phyloP scores from a whole-genome alignment of 306 rosid genomes.

The Crotalaria pallida region DNA sequence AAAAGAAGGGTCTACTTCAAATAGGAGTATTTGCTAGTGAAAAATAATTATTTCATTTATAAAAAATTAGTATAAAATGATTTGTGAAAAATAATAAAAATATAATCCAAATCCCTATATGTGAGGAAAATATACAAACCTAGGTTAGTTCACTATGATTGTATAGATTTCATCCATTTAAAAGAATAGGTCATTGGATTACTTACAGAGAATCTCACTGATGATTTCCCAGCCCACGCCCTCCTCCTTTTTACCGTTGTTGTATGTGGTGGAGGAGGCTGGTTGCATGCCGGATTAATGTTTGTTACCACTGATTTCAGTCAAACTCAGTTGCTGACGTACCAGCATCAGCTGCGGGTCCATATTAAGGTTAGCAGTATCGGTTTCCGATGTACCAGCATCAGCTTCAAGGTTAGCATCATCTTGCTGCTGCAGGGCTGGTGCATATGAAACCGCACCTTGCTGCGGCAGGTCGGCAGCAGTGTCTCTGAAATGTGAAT shows the following conservation, averaged over 20 bases:
- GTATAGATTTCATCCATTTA: background rate
- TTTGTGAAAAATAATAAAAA: background rate
- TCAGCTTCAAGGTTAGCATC: too few species aligned
- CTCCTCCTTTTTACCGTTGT: constrained; percentile 56
- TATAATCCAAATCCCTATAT: background rate
- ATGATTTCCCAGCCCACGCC: constrained; percentile 59
- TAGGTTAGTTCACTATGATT: constrained; percentile 1
- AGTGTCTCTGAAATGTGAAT: constrained; percentile 46
- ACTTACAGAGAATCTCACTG: constrained; percentile 49
- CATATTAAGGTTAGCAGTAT: too few species aligned
- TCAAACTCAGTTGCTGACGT: constrained; percentile 64
- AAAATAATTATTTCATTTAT: background rate
- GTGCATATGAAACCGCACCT: constrained; percentile 41
- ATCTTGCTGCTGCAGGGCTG: too few species aligned
- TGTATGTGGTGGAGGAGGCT: constrained; percentile 75
- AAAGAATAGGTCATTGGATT: constrained; percentile 22
- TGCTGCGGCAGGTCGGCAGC: constrained; percentile 36
- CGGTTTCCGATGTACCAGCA: too few species aligned
- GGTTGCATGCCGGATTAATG: constrained; percentile 75
- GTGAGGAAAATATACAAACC: background rate
- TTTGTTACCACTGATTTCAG: constrained; percentile 69
- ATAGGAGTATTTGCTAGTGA: background rate
- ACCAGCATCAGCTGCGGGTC: too few species aligned
- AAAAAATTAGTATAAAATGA: background rate
- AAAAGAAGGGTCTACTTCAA: background rate